Evolutionary conservation across 2,329 filamentous ascomycete species (phyloP), one percentile per base, ranked within the genome.

Genomic region (Pseudocercospora cruenta): DNA sequence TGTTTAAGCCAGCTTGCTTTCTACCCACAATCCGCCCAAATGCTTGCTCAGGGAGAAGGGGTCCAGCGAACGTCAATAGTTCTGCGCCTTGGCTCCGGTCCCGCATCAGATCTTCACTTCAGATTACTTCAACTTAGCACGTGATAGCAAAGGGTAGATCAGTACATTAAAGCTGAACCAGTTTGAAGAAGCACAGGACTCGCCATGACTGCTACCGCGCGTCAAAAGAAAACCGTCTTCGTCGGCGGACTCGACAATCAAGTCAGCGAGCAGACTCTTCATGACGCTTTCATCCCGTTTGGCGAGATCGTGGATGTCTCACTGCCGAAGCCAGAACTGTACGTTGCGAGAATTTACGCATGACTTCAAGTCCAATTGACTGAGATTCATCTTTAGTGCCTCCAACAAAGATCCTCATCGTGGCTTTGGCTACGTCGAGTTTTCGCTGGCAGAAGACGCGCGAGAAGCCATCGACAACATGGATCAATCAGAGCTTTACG

Each of bases 391-490:
- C 3, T n/a, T 9, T 63, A 76, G 75, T 58, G 61, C 91, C 70
- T 93, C 92, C 69, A 88, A 91, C 6, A 88, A 86, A 57, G 92
- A 96, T 47, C 83, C 88, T 31, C 95, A 99, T 78, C 86, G 94
- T 60, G 95, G 96, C 0, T 99, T 98, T 79, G 95, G 94, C 65
- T 98, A 99, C 78, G 92, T 99, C 59, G 95, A 99, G 77, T 99
- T 92, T 76, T 93, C 97, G 74, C 87, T 93, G 64, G 85, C 88
- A 12, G 87, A 90, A 64, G 95, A 99, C 80, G 94, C 94, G 28
- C 90, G 90, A 75, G 94, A 98, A 80, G 95, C 95, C 59, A 97
- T 99, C 78, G 93, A 98, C 84, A 99, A 99, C 78, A 98, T 99
- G 94, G 93, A 99, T 77, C 93, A 97, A 78, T 91, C 94, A 67